Percentiles rank a stretch among this genome's conserved stretches.
Evolutionary conservation across 2,329 filamentous ascomycete genomes (phyloP).

Genomic region (Tothia fuscella): DNA sequence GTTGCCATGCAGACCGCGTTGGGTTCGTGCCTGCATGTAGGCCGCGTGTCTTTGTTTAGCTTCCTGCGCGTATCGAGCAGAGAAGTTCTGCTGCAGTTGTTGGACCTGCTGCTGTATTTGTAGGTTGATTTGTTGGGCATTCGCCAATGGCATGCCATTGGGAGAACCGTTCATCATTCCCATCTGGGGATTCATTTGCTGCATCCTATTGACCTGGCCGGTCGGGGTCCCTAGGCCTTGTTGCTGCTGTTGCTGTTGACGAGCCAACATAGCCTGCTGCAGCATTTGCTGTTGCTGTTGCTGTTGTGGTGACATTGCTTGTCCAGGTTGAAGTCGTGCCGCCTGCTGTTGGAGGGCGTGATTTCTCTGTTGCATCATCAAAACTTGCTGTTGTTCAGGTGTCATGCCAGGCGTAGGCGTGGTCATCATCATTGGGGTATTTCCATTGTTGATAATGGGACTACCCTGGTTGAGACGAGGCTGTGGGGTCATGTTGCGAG

Average conservation of each 20-base stretch:
- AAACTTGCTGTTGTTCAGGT: constrained; percentile 18
- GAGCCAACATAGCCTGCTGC: constrained; percentile 11
- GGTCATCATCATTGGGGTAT: constrained; percentile 10
- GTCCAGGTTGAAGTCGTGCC: constrained; percentile 16
- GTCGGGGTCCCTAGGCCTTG: constrained; percentile 17
- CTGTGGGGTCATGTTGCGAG: constrained; percentile 24
- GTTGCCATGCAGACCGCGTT: no score
- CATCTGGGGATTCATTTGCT: constrained; percentile 11
- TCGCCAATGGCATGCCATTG: constrained; percentile 5
- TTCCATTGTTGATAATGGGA: constrained; percentile 8
- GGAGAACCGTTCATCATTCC: constrained; percentile 5
- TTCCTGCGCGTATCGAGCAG: no score
- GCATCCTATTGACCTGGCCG: constrained; percentile 14
- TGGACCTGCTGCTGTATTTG: not conserved
- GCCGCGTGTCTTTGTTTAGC: no score
- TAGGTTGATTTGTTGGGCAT: not conserved
- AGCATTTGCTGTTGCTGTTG: constrained; percentile 1
- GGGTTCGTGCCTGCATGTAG: no score
- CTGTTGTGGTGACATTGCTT: constrained; percentile 1
- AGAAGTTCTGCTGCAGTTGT: no score
- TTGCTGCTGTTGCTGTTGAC: constrained; percentile 15
- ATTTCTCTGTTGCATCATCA: constrained; percentile 14
- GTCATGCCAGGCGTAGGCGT: constrained; percentile 1
- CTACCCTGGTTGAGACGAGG: constrained; percentile 16
- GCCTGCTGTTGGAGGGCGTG: constrained; percentile 21